A percentile compares a stretch with the other conserved stretches of the same genome.
These are phyloP conservation scores for Metarhizium sp. DNA, from an alignment of 2,329 filamentous ascomycete species.

Conservation along the genomic window DNA sequence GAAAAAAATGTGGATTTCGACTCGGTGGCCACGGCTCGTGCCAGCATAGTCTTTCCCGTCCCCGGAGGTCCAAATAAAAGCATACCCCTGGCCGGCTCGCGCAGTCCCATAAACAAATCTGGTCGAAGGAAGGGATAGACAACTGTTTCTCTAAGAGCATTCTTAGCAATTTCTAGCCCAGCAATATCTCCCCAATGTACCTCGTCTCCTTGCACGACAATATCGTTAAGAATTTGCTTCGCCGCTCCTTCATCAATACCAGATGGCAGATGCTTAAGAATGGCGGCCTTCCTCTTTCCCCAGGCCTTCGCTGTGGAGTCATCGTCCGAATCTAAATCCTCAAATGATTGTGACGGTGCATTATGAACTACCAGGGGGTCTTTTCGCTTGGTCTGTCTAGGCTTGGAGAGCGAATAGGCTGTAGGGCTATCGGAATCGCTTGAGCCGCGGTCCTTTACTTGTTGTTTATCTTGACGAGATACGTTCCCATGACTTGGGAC, in stretches of 20 bases:
- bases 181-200: conserved; percentile 94
- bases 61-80: conserved; percentile 91
- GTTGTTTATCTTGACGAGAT: conserved; percentile 11
- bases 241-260: conserved; percentile 77
- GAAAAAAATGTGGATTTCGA: conserved; percentile 94
- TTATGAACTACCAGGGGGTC: conserved; percentile 21
- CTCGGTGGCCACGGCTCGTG: conserved; percentile 83
- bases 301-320: conserved; percentile 35
- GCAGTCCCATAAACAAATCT: conserved; percentile 89
- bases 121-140: conserved; percentile 95
- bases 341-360: conserved; percentile 38
- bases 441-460: conserved; percentile 6
- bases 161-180: conserved; percentile 82
- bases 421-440: conserved; percentile 15
- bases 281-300: conserved; percentile 50
- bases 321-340: conserved; percentile 32
- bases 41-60: conserved; percentile 98
- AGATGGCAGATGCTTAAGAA: conserved; percentile 70
- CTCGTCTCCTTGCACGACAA: conserved; percentile 87
- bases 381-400: conserved; percentile 19
- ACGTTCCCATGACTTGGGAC: not conserved
- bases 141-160: conserved; percentile 85
- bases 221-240: conserved; percentile 90
- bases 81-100: conserved; percentile 92
- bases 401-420: conserved; percentile 14